Conservation (phyloP, 2,329 filamentous ascomycete species). For the Epichloe bromicola region DNA sequence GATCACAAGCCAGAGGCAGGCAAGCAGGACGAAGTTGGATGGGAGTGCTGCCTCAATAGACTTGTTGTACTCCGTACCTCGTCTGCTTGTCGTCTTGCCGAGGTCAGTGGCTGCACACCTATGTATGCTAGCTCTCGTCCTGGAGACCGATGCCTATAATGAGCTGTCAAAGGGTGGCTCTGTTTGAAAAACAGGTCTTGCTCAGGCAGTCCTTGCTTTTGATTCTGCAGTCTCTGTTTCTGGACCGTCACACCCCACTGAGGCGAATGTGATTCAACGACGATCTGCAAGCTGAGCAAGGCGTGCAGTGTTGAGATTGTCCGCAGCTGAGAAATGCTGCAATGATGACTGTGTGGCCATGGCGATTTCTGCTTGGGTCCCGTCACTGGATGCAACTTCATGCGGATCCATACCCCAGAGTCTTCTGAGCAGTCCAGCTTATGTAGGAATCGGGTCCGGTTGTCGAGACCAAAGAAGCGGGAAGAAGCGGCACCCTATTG, state of each 20-base stretch:
- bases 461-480: neutral
- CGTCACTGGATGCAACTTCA: neutral
- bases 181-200: no score
- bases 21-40: neutral
- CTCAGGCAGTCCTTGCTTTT: no score
- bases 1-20: neutral
- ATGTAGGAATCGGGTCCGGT: neutral
- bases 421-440: neutral
- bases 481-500: no score
- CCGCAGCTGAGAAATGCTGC: neutral
- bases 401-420: neutral
- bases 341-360: neutral
- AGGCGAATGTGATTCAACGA: neutral
- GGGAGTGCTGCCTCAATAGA: neutral
- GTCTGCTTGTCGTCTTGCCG: no score
- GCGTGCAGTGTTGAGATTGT: neutral
- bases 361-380: neutral
- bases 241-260: constrained; percentile 3
- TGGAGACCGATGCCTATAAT: no score
- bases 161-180: no score
- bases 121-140: no score
- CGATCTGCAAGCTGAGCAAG: neutral
- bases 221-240: neutral
- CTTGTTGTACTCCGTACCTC: no score
- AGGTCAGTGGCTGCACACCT: no score